Conservation (phyloP, 1,139 yeast genomes). For the Taphrina flavorubra region DNA sequence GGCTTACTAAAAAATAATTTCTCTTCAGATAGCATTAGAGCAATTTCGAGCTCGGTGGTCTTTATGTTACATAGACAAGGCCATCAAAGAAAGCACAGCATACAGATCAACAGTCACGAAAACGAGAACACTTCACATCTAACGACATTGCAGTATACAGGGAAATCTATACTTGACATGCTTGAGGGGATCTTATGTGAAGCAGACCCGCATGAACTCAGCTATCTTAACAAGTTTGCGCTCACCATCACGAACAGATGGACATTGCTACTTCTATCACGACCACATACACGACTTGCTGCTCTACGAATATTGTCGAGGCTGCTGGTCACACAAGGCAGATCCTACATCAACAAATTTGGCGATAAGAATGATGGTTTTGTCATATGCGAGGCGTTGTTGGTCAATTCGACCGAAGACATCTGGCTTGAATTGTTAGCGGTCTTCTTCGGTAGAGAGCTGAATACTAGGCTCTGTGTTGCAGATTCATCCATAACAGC, state of each 20-base stretch:
- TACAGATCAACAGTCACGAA: not conserved
- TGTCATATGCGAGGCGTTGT: slow-evolving; percentile 55
- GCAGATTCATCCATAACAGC: not conserved
- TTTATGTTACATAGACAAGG: slow-evolving; percentile 27
- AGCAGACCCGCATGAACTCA: slow-evolving; percentile 45
- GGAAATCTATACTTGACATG: slow-evolving; percentile 42
- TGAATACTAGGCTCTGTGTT: not conserved
- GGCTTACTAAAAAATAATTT: slow-evolving; percentile 54
- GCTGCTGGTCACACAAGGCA: slow-evolving; percentile 58
- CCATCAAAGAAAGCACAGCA: slow-evolving; percentile 4
- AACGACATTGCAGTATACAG: not conserved
- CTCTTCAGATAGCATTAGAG: slow-evolving; percentile 54
- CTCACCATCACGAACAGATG: slow-evolving; percentile 62
- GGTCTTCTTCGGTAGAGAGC: slow-evolving; percentile 45
- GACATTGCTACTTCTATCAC: slow-evolving; percentile 63
- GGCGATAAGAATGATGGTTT: slow-evolving; percentile 60
- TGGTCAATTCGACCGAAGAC: slow-evolving; percentile 58
- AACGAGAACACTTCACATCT: not conserved
- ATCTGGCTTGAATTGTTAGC: slow-evolving; percentile 48
- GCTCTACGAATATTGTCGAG: slow-evolving; percentile 59
- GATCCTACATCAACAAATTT: slow-evolving; percentile 59
- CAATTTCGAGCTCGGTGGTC: slow-evolving; percentile 55
- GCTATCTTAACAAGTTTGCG: slow-evolving; percentile 56
- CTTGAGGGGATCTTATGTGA: slow-evolving; percentile 51
- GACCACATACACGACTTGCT: slow-evolving; percentile 55